Evolutionary conservation across 805 yeast genomes (phyloP).

Genomic region (Metschnikowia chrysomelidarum): DNA sequence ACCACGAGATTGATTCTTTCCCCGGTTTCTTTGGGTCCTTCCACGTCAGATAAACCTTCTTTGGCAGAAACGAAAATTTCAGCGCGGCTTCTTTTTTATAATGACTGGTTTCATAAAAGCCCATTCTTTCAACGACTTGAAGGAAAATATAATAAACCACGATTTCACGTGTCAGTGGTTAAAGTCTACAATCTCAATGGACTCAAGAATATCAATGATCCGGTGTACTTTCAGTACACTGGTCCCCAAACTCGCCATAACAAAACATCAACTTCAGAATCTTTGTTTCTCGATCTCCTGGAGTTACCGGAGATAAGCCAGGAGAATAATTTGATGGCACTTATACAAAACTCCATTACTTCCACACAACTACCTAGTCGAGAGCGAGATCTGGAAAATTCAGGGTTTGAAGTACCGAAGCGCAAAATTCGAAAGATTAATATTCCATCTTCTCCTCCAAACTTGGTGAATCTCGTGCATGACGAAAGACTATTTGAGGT

Average conservation of each 20-base stretch:
- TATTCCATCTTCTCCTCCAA: slow-evolving; percentile 16
- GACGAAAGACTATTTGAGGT: not conserved
- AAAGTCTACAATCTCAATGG: slow-evolving; percentile 12
- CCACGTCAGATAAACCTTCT: slow-evolving; percentile 5
- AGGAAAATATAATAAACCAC: not conserved
- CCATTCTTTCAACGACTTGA: slow-evolving; percentile 13
- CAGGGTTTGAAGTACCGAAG: not conserved
- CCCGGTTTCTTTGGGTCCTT: slow-evolving; percentile 13
- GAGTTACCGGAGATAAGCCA: slow-evolving; percentile 1
- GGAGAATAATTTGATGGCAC: slow-evolving; percentile 9
- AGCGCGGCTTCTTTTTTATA: slow-evolving; percentile 29
- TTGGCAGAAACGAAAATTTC: slow-evolving; percentile 19
- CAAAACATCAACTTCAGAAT: not conserved
- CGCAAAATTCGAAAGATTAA: slow-evolving; percentile 2
- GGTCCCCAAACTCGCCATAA: not conserved
- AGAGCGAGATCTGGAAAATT: not conserved
- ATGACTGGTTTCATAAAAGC: slow-evolving; percentile 33
- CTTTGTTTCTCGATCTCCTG: slow-evolving; percentile 17
- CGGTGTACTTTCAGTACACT: slow-evolving; percentile 25
- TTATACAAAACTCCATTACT: slow-evolving; percentile 15
- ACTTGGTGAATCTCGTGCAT: not conserved
- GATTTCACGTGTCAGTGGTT: slow-evolving; percentile 15
- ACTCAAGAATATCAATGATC: slow-evolving; percentile 12
- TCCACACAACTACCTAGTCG: slow-evolving; percentile 12
- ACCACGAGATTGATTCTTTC: slow-evolving; percentile 4